These are phyloP conservation scores for Russula lepida DNA, from an alignment of 768 basidiomycete genomes.

Conservation along the genomic window DNA sequence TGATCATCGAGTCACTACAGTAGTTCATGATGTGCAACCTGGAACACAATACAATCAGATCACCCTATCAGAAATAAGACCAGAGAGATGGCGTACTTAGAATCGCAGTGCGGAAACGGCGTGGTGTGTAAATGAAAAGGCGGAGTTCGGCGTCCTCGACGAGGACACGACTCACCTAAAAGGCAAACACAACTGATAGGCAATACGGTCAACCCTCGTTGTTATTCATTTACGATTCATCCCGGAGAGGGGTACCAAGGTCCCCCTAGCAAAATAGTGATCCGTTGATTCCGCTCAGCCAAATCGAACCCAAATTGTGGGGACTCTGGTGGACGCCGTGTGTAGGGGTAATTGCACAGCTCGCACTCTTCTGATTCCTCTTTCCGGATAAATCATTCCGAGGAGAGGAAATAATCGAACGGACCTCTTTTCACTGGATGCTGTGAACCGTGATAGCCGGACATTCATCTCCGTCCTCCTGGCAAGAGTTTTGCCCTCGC, in stretches of 20 bases:
- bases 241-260: conserved; percentile 15
- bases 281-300: conserved; percentile 2
- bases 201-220: conserved; percentile 41
- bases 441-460: not conserved
- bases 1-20: conserved; percentile 1
- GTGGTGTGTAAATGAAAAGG: conserved; percentile 36
- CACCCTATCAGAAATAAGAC: not conserved
- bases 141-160: conserved; percentile 36
- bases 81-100: conserved; percentile 29
- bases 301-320: not conserved
- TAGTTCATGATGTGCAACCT: conserved; percentile 4
- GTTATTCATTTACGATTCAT: conserved; percentile 37
- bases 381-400: not conserved
- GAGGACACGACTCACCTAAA: conserved; percentile 35
- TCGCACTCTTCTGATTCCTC: not conserved
- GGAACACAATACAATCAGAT: conserved; percentile 1
- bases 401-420: not conserved
- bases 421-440: not conserved
- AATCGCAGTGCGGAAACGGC: conserved; percentile 32
- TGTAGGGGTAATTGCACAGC: not conserved
- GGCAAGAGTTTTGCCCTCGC: not conserved
- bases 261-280: not conserved
- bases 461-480: not conserved
- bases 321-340: not conserved
- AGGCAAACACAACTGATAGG: conserved; percentile 37